These are phyloP conservation scores for Hanseniaspora gamundiae DNA, from an alignment of 1,139 yeast genomes.

Conservation along the genomic window DNA sequence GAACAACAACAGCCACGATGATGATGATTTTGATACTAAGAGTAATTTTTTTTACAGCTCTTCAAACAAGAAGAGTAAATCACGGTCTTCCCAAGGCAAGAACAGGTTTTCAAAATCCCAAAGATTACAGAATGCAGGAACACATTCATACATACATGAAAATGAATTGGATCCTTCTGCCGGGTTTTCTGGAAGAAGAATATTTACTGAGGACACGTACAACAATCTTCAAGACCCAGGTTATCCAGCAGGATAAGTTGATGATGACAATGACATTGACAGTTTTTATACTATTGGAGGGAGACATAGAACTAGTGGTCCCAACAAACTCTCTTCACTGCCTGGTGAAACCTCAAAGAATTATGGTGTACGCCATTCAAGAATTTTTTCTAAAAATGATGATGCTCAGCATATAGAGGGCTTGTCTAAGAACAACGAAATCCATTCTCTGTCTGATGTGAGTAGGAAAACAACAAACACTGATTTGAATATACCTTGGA, in stretches of 20 bases:
- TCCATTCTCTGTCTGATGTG: too few relatives aligned
- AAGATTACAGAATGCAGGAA: too few relatives aligned
- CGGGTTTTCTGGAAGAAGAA: constrained; percentile 1
- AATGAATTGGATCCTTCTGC: background rate
- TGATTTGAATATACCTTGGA: too few relatives aligned
- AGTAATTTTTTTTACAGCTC: constrained; percentile 6
- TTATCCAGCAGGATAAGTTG: background rate
- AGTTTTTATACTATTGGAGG: background rate
- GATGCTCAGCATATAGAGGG: too few relatives aligned
- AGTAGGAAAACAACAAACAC: too few relatives aligned
- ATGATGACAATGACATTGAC: background rate
- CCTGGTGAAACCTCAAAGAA: too few relatives aligned
- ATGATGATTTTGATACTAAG: constrained; percentile 7
- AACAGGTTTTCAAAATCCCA: background rate
- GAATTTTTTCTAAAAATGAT: too few relatives aligned
- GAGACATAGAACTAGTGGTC: background rate
- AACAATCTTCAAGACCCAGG: background rate
- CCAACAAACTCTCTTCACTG: too few relatives aligned
- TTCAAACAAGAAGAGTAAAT: constrained; percentile 4
- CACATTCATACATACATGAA: background rate
- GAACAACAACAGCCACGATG: constrained; percentile 2
- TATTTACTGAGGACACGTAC: background rate
- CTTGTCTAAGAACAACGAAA: too few relatives aligned
- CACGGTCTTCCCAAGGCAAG: background rate
- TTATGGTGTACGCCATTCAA: too few relatives aligned